Percentiles rank a stretch among this genome's conserved stretches.
phyloP scores from a whole-genome alignment of 345 rosid species.

The Abelmoschus esculentus region DNA sequence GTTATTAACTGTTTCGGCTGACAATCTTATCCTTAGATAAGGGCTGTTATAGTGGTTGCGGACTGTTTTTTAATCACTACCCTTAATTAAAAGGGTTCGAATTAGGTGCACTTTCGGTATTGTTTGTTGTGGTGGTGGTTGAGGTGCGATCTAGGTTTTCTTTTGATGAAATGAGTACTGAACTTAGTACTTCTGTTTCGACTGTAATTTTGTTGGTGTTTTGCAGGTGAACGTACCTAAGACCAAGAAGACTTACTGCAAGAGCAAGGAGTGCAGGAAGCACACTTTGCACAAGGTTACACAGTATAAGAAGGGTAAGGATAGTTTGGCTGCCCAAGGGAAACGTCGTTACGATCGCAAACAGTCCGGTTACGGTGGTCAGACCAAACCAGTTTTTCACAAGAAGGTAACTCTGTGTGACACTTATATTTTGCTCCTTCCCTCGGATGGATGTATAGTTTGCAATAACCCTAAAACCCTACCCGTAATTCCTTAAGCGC shows the following conservation, averaged over 20 bases:
- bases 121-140: background rate
- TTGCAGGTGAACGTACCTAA: conserved; percentile 32
- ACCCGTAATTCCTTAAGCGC: too few relatives aligned
- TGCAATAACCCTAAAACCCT: too few relatives aligned
- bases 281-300: background rate
- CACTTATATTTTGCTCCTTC: background rate
- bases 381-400: background rate
- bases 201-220: background rate
- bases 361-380: background rate
- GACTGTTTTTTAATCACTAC: too few relatives aligned
- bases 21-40: too few relatives aligned
- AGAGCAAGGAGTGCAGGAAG: background rate
- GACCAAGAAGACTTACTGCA: background rate
- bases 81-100: too few relatives aligned
- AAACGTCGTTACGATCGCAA: background rate
- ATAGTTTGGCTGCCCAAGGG: background rate
- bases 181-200: background rate
- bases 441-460: background rate
- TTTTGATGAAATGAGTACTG: background rate
- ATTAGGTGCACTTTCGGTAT: too few relatives aligned
- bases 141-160: background rate
- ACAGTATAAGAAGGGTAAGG: background rate
- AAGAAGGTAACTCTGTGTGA: background rate
- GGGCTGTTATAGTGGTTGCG: too few relatives aligned
- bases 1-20: too few relatives aligned